Evolutionary conservation across 169 alveolate genomes (phyloP).

Genomic region (Neospora caninum): DNA sequence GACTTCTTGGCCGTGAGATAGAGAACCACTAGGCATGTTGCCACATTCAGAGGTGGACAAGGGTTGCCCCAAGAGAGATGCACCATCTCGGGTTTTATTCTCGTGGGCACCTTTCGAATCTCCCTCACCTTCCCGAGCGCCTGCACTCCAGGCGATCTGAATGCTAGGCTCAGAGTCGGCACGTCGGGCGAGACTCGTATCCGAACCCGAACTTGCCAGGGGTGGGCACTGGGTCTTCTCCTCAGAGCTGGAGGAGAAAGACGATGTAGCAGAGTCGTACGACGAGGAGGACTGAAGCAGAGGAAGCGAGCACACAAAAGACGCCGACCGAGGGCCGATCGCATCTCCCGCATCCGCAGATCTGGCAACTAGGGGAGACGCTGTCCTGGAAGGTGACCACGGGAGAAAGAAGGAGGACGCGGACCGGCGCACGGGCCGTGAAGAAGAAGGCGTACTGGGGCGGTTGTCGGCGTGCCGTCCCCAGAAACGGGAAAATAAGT

Average conservation of each 20-base stretch:
- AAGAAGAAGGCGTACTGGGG: background rate
- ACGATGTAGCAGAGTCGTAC: background rate
- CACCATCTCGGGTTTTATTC: too few relatives aligned
- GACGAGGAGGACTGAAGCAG: background rate
- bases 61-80: too few relatives aligned
- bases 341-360: background rate
- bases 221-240: background rate
- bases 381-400: background rate
- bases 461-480: background rate
- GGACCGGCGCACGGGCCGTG: background rate
- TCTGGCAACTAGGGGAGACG: background rate
- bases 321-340: background rate
- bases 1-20: too few relatives aligned
- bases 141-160: background rate
- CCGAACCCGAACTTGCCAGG: background rate
- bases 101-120: too few relatives aligned
- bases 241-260: background rate
- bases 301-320: background rate
- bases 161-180: background rate
- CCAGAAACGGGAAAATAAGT: background rate
- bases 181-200: background rate
- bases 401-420: background rate
- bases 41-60: too few relatives aligned
- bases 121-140: too few relatives aligned
- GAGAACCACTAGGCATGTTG: too few relatives aligned